Evolutionary conservation across 106 monocot genomes (phyloP), one percentile per base, ranked within the genome.

Genomic region (Dendrobium huoshanense): DNA sequence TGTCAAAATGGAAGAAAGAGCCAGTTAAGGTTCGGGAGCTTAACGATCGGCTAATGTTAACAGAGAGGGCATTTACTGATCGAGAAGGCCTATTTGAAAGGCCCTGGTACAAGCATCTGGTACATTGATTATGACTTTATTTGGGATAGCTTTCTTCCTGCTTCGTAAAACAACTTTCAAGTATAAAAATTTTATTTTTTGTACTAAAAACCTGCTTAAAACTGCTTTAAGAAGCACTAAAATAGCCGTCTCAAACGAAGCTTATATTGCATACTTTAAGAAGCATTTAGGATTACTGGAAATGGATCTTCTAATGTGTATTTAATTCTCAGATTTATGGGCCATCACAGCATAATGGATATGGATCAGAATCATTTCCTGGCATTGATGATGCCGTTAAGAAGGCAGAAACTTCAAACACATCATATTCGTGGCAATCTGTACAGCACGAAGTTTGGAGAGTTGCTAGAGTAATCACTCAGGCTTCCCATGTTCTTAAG

Each of bases 41-140:
- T 24, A 94, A 94, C 44, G 91, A 91, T 73, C 79, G 89, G 68
- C 65, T 94, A 59, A 89, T 94, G 87, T 89, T 89, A 88, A 88
- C 94, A 4, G 94, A 94, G 55, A 77, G 94, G 54, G 94, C 94
- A 77, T 91, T 94, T 72, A 94, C 86, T 59, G 82, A 88, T 82
- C 29, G 31, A n/a, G 93, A 91, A 13, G 94, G 94, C 15, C 91
- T 94, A 13, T 61, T 74, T 75, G 80, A 58, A 73, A 81, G 86
- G 73, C 70, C 78, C 72, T 94, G 94, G 94, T 91, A 88, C 83
- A 94, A 94, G 79, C 91, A 94, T 87, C 55, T 94, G 89, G 94
- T 91, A 85, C 31, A 24, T 13, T 11, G 51, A 13, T 10, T 51
- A 31, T 31, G 31, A 31, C 31, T 31, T 31, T 1, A 0, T 31